Evolutionary conservation across 176 grass and related monocot species (phyloP).

Genomic region (Eleusine coracana): DNA sequence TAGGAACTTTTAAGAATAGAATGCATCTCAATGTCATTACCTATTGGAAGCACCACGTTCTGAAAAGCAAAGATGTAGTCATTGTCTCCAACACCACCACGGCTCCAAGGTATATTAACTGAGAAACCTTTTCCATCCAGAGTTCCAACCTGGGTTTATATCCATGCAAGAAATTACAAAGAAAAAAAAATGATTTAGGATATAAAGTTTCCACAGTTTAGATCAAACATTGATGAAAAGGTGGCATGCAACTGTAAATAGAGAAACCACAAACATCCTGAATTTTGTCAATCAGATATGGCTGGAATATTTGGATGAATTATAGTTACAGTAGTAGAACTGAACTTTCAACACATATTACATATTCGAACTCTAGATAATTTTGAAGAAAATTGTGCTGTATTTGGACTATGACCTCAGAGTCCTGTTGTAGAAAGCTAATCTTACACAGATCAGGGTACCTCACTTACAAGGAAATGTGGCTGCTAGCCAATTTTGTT

Average conservation of each 20-base stretch:
- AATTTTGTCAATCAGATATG: not conserved
- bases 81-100: slow-evolving; percentile 87
- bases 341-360: not conserved
- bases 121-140: slow-evolving; percentile 81
- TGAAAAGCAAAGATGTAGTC: slow-evolving; percentile 97
- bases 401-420: not conserved
- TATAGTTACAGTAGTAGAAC: slow-evolving; percentile 14
- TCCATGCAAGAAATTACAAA: slow-evolving; percentile 32
- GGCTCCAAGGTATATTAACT: slow-evolving; percentile 95
- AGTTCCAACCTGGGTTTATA: slow-evolving; percentile 68
- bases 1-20: slow-evolving; percentile 19
- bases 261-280: no score
- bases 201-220: slow-evolving; percentile 19
- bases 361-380: not conserved
- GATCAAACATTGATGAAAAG: slow-evolving; percentile 27
- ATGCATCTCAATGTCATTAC: slow-evolving; percentile 46
- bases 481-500: not conserved
- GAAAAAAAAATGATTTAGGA: slow-evolving; percentile 9
- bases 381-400: not conserved
- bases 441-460: not conserved
- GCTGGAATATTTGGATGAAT: slow-evolving; percentile 14
- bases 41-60: slow-evolving; percentile 88
- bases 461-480: not conserved
- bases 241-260: no score
- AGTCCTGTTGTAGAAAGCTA: not conserved